Conservation (phyloP, 139 green algal genomes). For the Chlamydomonas sp. region DNA sequence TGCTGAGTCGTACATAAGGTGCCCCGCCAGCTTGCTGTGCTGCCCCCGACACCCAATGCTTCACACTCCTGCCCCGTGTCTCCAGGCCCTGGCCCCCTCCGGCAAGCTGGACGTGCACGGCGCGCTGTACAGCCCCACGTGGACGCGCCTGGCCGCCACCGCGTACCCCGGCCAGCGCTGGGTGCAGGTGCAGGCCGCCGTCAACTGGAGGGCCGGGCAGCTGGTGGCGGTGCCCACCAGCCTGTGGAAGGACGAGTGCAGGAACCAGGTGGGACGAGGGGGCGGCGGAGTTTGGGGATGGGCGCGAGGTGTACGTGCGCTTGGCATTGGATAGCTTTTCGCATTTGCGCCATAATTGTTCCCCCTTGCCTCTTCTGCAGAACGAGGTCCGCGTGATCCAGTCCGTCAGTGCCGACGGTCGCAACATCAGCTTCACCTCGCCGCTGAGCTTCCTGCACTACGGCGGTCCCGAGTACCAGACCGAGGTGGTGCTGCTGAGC, state of each 20-base stretch:
- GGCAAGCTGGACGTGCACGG: constrained; percentile 62
- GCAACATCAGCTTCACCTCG: constrained; percentile 31
- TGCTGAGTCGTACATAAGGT: too few species aligned
- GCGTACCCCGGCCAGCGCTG: constrained; percentile 1
- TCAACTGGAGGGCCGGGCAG: constrained; percentile 56
- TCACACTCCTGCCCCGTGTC: too few species aligned
- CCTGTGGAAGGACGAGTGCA: constrained; percentile 54
- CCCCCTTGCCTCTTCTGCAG: not conserved
- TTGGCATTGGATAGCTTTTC: not conserved
- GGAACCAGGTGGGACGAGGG: constrained; percentile 28
- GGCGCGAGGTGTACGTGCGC: too few species aligned
- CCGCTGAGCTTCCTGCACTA: constrained; percentile 44
- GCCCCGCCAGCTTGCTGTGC: too few species aligned
- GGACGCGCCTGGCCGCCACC: constrained; percentile 56
- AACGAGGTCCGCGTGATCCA: constrained; percentile 56
- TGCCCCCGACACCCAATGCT: too few species aligned
- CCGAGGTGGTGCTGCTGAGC: constrained; percentile 59
- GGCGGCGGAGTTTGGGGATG: too few species aligned
- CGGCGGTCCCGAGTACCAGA: constrained; percentile 62
- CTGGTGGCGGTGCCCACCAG: constrained; percentile 51
- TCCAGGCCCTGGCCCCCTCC: not conserved
- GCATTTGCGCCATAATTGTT: not conserved
- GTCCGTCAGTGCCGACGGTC: constrained; percentile 25
- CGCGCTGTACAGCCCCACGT: constrained; percentile 56
- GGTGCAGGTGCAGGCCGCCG: constrained; percentile 40